Conservation (phyloP, 345 rosid genomes). For the Acer yangbiense region DNA sequence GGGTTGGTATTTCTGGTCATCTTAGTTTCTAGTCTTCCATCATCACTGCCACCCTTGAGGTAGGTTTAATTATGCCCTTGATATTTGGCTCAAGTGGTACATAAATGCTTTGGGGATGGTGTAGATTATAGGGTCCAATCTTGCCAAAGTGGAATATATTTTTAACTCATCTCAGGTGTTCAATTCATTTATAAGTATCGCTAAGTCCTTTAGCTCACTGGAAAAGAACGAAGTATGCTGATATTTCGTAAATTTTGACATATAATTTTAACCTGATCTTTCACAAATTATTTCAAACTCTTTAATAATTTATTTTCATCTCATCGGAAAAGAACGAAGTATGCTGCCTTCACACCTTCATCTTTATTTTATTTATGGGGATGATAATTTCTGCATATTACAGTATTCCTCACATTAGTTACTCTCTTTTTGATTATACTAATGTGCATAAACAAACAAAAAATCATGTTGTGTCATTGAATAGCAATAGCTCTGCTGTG, state of each 20-base stretch:
- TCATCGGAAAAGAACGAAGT: background rate
- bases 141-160: no score
- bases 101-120: no score
- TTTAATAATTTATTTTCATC: constrained; percentile 4
- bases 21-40: background rate
- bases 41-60: background rate
- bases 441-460: background rate
- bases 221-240: no score
- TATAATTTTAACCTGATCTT: no score
- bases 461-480: background rate
- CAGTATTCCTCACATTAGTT: background rate
- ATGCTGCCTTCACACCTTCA: background rate
- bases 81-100: no score
- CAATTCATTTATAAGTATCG: no score
- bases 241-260: no score
- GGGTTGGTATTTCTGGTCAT: background rate
- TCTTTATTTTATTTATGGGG: background rate
- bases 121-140: no score
- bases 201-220: no score
- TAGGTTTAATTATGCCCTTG: no score
- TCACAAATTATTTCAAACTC: background rate
- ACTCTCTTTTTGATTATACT: background rate
- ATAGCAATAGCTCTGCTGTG: background rate
- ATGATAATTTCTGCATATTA: background rate
- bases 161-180: no score